A percentile compares a stretch with the other conserved stretches of the same genome.
phyloP scores from a whole-genome alignment of 1,284 basidiomycete species.

The Tetrapyrgos nigripes region DNA sequence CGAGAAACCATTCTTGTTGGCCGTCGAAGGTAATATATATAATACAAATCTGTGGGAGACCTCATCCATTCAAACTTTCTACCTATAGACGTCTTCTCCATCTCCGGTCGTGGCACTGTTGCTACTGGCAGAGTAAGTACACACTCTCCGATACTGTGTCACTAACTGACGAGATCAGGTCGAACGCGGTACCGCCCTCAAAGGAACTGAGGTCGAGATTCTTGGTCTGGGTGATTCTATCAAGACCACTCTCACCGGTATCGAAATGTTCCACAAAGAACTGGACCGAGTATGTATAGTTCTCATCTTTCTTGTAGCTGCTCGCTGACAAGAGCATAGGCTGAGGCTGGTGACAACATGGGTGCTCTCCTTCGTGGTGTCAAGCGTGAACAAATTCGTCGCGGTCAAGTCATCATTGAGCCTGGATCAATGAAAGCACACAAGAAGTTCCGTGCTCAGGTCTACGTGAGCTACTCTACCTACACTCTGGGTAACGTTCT shows the following conservation, averaged over 20 bases:
- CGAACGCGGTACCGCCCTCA: constrained; percentile 92
- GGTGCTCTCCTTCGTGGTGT: constrained; percentile 96
- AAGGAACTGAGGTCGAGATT: constrained; percentile 95
- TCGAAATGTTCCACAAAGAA: constrained; percentile 99
- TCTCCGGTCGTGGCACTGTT: constrained; percentile 98
- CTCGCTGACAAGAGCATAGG: constrained; percentile 47
- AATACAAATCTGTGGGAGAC: background rate
- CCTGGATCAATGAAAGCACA: constrained; percentile 95
- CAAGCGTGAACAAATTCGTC: constrained; percentile 95
- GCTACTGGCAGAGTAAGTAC: constrained; percentile 86
- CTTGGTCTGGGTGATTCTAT: constrained; percentile 85
- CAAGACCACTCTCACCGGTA: constrained; percentile 97
- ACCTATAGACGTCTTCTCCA: constrained; percentile 91
- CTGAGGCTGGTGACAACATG: constrained; percentile 99
- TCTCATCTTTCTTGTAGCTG: background rate
- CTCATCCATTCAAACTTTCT: constrained; percentile 13
- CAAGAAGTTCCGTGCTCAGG: constrained; percentile 93
- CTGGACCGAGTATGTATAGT: constrained; percentile 77
- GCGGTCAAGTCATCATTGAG: constrained; percentile 91
- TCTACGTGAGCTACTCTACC: constrained; percentile 68
- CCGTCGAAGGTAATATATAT: constrained; percentile 74
- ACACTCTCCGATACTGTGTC: constrained; percentile 5
- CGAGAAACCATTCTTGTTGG: constrained; percentile 98
- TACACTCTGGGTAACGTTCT: constrained; percentile 5
- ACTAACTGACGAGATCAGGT: constrained; percentile 54